These are phyloP conservation scores for Cichorium intybus DNA, from an alignment of 140 eudicot species.

Conservation along the genomic window DNA sequence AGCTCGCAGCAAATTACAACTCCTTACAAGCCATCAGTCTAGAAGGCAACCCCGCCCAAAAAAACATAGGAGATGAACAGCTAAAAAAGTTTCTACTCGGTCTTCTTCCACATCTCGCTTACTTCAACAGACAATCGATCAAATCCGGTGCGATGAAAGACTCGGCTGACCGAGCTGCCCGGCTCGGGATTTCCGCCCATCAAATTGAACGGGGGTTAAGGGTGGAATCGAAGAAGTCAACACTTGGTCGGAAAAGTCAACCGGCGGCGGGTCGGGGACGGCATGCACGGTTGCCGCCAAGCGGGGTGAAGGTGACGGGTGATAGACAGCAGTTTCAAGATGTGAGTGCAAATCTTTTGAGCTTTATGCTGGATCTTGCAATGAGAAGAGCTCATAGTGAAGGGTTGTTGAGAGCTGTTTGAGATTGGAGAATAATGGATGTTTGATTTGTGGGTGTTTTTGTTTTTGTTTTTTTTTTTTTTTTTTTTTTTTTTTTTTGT, in stretches of 20 bases:
- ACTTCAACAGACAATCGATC: slow-evolving; percentile 72
- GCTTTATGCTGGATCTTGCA: slow-evolving; percentile 50
- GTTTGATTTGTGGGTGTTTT: slow-evolving; percentile 10
- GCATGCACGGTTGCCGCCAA: slow-evolving; percentile 61
- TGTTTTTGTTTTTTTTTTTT: too few species aligned
- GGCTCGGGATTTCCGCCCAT: slow-evolving; percentile 61
- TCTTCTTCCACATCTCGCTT: slow-evolving; percentile 76
- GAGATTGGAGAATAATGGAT: slow-evolving; percentile 23
- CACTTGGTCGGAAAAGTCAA: slow-evolving; percentile 65
- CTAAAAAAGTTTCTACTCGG: slow-evolving; percentile 74
- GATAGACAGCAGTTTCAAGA: slow-evolving; percentile 43
- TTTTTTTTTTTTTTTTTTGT: neutral
- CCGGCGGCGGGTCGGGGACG: slow-evolving; percentile 40
- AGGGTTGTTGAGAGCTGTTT: slow-evolving; percentile 60
- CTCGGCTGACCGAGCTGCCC: slow-evolving; percentile 71
- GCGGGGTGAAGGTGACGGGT: slow-evolving; percentile 46
- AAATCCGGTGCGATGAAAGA: slow-evolving; percentile 74
- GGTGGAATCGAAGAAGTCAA: slow-evolving; percentile 53
- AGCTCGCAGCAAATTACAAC: slow-evolving; percentile 89
- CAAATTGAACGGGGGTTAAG: slow-evolving; percentile 63
- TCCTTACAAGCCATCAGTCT: slow-evolving; percentile 93
- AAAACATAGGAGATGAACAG: slow-evolving; percentile 94
- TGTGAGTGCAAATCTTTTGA: slow-evolving; percentile 41
- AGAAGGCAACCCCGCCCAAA: slow-evolving; percentile 97
- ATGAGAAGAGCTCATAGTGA: slow-evolving; percentile 67